These are phyloP conservation scores for Stentor roeselii DNA, from an alignment of 73 alveolate species.

Conservation along the genomic window DNA sequence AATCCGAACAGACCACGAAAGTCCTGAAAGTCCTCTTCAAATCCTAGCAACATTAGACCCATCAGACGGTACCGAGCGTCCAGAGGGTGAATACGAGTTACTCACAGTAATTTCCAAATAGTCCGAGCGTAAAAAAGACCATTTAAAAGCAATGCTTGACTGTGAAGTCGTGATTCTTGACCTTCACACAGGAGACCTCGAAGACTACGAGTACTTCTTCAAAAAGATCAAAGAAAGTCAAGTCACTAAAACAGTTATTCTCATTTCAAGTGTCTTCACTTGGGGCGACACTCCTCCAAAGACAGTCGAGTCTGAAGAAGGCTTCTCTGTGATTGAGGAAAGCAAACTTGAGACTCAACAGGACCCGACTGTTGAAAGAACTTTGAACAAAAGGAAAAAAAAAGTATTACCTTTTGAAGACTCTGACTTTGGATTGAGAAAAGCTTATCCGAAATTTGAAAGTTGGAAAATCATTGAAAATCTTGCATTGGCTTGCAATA, in stretches of 20 bases:
- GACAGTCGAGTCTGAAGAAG: slow-evolving; percentile 52
- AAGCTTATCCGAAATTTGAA: slow-evolving; percentile 26
- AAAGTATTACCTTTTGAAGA: slow-evolving; percentile 16
- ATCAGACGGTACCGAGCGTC: slow-evolving; percentile 54
- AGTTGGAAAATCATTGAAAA: slow-evolving; percentile 81
- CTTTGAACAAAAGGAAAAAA: not conserved
- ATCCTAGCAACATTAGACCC: slow-evolving; percentile 53
- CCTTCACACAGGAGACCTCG: slow-evolving; percentile 43
- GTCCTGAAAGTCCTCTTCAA: not conserved
- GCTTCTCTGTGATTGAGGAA: slow-evolving; percentile 42
- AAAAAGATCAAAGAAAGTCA: slow-evolving; percentile 44
- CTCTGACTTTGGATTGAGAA: slow-evolving; percentile 7
- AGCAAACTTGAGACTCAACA: slow-evolving; percentile 6
- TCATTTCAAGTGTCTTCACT: slow-evolving; percentile 73
- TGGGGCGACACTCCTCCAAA: slow-evolving; percentile 90
- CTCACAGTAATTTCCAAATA: slow-evolving; percentile 37
- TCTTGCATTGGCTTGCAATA: slow-evolving; percentile 73
- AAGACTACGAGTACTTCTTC: slow-evolving; percentile 60
- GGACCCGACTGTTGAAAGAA: not conserved
- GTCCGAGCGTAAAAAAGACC: slow-evolving; percentile 26
- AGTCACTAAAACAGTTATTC: slow-evolving; percentile 50
- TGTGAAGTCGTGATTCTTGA: slow-evolving; percentile 62
- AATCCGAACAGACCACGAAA: not conserved
- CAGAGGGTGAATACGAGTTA: slow-evolving; percentile 41
- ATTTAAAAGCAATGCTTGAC: slow-evolving; percentile 44